These are phyloP conservation scores for Posidonia oceanica DNA, from an alignment of 116 monocot genomes.

Conservation along the genomic window DNA sequence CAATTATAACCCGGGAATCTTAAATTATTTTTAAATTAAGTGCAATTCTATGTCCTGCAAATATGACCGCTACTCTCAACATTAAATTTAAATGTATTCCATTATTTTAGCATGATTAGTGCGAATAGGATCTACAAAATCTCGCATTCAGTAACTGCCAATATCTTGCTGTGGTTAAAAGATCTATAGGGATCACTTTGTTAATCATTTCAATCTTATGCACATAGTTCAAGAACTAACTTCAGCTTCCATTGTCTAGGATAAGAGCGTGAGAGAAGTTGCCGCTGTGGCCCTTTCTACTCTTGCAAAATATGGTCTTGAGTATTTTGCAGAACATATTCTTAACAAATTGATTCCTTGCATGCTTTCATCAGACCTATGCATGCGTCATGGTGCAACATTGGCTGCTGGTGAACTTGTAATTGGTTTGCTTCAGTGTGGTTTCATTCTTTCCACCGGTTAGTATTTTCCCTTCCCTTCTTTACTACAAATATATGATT, in stretches of 20 bases:
- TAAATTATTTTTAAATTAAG: no score
- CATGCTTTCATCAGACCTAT: conserved; percentile 80
- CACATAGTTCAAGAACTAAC: neutral
- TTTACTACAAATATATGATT: neutral
- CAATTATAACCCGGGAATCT: no score
- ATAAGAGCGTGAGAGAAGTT: conserved; percentile 73
- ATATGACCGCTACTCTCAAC: no score
- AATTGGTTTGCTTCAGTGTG: conserved; percentile 50
- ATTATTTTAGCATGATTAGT: no score
- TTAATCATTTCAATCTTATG: no score
- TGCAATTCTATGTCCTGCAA: no score
- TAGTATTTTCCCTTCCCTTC: conserved; percentile 3
- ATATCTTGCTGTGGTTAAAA: no score
- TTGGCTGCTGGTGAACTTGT: conserved; percentile 81
- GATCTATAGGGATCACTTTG: no score
- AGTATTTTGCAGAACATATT: conserved; percentile 61
- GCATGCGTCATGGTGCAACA: conserved; percentile 91
- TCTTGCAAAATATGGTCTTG: conserved; percentile 73
- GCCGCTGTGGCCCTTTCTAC: conserved; percentile 72
- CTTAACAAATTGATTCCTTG: conserved; percentile 59
- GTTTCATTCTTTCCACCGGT: conserved; percentile 59
- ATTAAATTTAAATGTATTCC: no score
- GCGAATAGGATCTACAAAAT: no score
- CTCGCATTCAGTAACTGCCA: no score
- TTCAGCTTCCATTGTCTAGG: conserved; percentile 24